Percentiles rank a stretch among this genome's conserved stretches.
Conservation (phyloP, 2,329 filamentous ascomycete species). For the Lasiodiplodia sp. region DNA sequence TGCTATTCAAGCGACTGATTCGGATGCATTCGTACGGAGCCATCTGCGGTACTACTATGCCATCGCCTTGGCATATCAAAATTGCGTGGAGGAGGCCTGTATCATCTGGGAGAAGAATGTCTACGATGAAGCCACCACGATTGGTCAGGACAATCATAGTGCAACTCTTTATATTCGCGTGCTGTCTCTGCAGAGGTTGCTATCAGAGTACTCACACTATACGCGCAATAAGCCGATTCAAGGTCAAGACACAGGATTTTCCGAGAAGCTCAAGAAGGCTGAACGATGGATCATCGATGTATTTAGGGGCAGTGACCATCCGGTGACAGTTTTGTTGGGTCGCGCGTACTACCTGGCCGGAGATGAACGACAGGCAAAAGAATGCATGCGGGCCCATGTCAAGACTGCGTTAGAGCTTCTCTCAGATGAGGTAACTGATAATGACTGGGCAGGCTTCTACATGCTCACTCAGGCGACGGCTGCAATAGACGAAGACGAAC, state of each 20-base stretch:
- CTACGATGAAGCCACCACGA: not conserved
- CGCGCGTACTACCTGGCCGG: not conserved
- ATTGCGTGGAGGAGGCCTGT: not conserved
- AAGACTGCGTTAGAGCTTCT: not conserved
- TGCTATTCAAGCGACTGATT: not conserved
- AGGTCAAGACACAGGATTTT: too few species aligned
- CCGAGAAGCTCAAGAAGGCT: not conserved
- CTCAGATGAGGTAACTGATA: not conserved
- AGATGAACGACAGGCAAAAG: not conserved
- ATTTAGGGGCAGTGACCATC: not conserved
- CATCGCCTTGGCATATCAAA: too few species aligned
- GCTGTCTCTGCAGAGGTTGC: not conserved
- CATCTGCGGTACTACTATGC: not conserved
- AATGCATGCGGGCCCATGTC: not conserved
- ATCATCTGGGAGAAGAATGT: not conserved
- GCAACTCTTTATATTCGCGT: not conserved
- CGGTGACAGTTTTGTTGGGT: not conserved
- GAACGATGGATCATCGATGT: not conserved
- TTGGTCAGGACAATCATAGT: not conserved
- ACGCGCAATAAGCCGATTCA: too few species aligned
- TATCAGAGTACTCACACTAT: not conserved
- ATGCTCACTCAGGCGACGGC: not conserved
- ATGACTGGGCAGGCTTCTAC: not conserved
- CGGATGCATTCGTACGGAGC: not conserved
- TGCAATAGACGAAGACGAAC: not conserved